Evolutionary conservation across 192 early-diverging fungal genomes (phyloP).

Genomic region (Coemansia sp.): DNA sequence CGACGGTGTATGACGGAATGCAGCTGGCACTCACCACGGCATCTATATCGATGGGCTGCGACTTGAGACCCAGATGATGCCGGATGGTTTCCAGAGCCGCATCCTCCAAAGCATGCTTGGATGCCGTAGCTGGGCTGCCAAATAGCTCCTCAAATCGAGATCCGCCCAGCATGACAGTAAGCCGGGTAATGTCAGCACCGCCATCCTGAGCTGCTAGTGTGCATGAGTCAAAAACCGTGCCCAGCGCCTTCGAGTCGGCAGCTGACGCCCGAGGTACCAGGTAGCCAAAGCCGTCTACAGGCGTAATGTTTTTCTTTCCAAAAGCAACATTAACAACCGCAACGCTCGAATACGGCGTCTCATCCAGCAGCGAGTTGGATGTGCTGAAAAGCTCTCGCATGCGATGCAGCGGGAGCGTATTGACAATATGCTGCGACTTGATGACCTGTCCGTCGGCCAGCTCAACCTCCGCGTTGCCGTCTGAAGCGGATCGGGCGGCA

Average conservation of each 20-base stretch:
- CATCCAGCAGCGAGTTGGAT: slow-evolving; percentile 48
- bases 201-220: slow-evolving; percentile 67
- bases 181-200: slow-evolving; percentile 34
- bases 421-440: slow-evolving; percentile 62
- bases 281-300: slow-evolving; percentile 86
- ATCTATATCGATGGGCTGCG: slow-evolving; percentile 46
- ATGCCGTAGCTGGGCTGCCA: slow-evolving; percentile 27
- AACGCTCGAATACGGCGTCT: slow-evolving; percentile 72
- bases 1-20: slow-evolving; percentile 87
- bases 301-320: slow-evolving; percentile 44
- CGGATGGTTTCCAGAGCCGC: slow-evolving; percentile 60
- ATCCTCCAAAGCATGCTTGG: slow-evolving; percentile 17
- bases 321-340: slow-evolving; percentile 84
- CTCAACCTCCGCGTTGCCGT: slow-evolving; percentile 24
- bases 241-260: slow-evolving; percentile 57
- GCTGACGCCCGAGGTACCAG: slow-evolving; percentile 71
- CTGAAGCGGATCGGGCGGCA: slow-evolving; percentile 32
- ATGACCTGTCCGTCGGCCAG: slow-evolving; percentile 34
- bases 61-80: slow-evolving; percentile 59
- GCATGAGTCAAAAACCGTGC: slow-evolving; percentile 84
- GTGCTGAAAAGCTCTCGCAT: slow-evolving; percentile 53
- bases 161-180: slow-evolving; percentile 94
- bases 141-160: slow-evolving; percentile 63
- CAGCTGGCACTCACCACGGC: slow-evolving; percentile 68
- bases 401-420: slow-evolving; percentile 60